These are phyloP conservation scores for Chlorokybus atmophyticus DNA, from an alignment of 139 green algal species.

Conservation along the genomic window DNA sequence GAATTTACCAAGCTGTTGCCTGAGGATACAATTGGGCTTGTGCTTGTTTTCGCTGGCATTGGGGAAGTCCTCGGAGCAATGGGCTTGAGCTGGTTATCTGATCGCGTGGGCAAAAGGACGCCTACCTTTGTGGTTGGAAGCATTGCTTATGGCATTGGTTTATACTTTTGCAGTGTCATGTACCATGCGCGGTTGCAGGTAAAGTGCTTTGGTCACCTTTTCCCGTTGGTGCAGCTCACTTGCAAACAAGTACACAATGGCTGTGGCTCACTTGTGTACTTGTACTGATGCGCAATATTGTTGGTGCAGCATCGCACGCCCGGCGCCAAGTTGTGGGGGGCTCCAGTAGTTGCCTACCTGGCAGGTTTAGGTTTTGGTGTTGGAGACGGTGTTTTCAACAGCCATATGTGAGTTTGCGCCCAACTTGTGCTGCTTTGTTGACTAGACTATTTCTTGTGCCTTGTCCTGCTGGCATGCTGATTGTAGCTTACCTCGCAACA, in stretches of 20 bases:
- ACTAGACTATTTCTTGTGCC: neutral
- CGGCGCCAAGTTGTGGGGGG: neutral
- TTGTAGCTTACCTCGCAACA: neutral
- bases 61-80: neutral
- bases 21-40: neutral
- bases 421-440: neutral
- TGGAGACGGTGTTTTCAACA: conserved; percentile 4
- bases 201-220: too few relatives aligned
- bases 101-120: neutral
- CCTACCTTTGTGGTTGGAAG: neutral
- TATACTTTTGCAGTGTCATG: neutral
- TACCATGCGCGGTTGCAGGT: neutral
- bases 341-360: neutral
- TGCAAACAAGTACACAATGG: too few relatives aligned
- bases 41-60: neutral
- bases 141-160: neutral
- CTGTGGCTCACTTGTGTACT: too few relatives aligned
- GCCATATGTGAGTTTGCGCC: neutral
- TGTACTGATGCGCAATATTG: too few relatives aligned
- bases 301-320: too few relatives aligned
- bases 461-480: neutral
- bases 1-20: conserved; percentile 4
- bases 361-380: neutral
- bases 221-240: too few relatives aligned
- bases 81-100: neutral